Percentiles rank a stretch among this genome's conserved stretches.
These are phyloP conservation scores for Puccinia coronata DNA, from an alignment of 1,284 basidiomycete species.

Conservation along the genomic window DNA sequence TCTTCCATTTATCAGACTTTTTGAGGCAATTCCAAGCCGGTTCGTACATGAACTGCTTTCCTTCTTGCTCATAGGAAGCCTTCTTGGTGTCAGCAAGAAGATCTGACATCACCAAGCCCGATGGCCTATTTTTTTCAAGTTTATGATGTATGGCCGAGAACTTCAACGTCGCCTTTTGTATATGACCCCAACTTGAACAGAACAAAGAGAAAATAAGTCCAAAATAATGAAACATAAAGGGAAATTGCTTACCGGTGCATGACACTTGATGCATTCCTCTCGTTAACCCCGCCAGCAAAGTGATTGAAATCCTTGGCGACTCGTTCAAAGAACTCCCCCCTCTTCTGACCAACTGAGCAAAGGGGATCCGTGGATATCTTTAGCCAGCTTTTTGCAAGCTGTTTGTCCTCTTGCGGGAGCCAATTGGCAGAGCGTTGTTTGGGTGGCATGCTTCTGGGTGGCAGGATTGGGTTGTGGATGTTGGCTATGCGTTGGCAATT, in stretches of 20 bases:
- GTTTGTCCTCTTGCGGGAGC: neutral
- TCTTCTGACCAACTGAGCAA: neutral
- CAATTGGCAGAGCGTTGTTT: neutral
- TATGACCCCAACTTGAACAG: neutral
- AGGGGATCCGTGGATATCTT: neutral
- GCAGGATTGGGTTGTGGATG: neutral
- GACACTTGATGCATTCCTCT: neutral
- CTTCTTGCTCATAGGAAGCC: slow-evolving; percentile 18
- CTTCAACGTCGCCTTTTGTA: neutral
- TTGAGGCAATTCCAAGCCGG: slow-evolving; percentile 2
- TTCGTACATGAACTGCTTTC: slow-evolving; percentile 3
- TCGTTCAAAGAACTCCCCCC: neutral
- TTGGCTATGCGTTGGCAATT: neutral
- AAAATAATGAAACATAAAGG: neutral
- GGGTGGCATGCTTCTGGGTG: neutral
- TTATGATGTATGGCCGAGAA: neutral
- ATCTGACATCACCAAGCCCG: neutral
- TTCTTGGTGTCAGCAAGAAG: slow-evolving; percentile 3
- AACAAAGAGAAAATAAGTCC: neutral
- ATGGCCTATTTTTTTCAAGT: neutral
- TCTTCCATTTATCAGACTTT: neutral
- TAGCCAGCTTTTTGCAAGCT: neutral
- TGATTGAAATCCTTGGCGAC: neutral
- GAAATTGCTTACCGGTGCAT: slow-evolving; percentile 7
- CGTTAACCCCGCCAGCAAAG: neutral